phyloP scores from a whole-genome alignment of 306 rosid genomes.

The Biancaea sappan region DNA sequence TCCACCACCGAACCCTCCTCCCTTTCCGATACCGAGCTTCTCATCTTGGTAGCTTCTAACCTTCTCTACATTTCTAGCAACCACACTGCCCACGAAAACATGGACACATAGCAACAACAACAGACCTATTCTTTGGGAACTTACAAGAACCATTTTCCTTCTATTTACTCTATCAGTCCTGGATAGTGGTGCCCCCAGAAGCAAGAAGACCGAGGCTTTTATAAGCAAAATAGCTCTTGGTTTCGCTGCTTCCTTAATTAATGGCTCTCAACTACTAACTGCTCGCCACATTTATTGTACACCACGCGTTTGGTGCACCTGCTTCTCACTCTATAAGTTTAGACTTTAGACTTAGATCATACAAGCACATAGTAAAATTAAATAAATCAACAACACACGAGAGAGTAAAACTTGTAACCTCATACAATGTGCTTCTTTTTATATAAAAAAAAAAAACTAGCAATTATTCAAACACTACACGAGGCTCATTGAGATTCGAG shows the following conservation, averaged over 20 bases:
- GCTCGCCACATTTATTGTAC: slow-evolving; percentile 45
- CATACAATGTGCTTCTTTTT: too few relatives aligned
- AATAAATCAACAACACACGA: too few relatives aligned
- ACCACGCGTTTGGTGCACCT: slow-evolving; percentile 38
- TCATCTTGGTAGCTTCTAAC: slow-evolving; percentile 44
- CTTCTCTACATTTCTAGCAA: slow-evolving; percentile 57
- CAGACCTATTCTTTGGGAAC: slow-evolving; percentile 36
- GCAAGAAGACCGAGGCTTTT: slow-evolving; percentile 24
- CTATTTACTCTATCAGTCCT: neutral
- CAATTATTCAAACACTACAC: too few relatives aligned
- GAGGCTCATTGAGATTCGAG: too few relatives aligned
- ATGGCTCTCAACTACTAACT: slow-evolving; percentile 62
- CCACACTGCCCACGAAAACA: slow-evolving; percentile 55
- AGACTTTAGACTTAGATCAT: too few relatives aligned
- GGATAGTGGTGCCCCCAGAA: slow-evolving; percentile 20
- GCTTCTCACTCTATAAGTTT: slow-evolving; percentile 33
- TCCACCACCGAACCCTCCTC: neutral
- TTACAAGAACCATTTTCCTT: slow-evolving; percentile 44
- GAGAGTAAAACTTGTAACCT: too few relatives aligned
- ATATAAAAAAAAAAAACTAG: too few relatives aligned
- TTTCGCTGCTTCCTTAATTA: slow-evolving; percentile 29
- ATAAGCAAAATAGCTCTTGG: slow-evolving; percentile 7
- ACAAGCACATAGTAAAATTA: neutral
- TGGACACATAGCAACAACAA: slow-evolving; percentile 55
- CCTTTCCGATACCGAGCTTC: slow-evolving; percentile 42